Evolutionary conservation across 1,284 basidiomycete genomes (phyloP), one percentile per base, ranked within the genome.

Genomic region (Lignosus rhinocerotis): DNA sequence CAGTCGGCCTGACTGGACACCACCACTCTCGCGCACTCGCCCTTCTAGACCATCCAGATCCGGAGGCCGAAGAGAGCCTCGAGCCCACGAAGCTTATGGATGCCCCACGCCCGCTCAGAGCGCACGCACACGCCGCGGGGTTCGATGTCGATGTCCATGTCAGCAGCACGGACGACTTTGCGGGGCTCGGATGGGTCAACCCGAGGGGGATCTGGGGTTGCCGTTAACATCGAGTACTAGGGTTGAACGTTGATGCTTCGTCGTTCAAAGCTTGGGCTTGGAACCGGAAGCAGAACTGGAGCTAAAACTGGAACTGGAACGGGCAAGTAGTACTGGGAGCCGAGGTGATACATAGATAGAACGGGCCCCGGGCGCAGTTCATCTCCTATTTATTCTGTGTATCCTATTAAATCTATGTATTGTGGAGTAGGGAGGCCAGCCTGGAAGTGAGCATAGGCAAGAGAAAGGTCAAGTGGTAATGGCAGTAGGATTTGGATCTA

Each of bases 151-250:
- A n/a, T n/a, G n/a, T n/a, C n/a, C n/a, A n/a, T n/a, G n/a, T 36
- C 38, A 53, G 12, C 14, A 34, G 17, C 32, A 21, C 3, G 32
- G 46, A 59, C 55, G 61, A 64, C 38, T 70, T 67, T 39, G 47
- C 50, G 19, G 51, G 59, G 30, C 64, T 72, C 49, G 60, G 54
- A 6, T 72, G 71, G 71, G 51, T 67, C 25, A 69, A 67, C 58
- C 67, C 67, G n/a, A 61, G 62, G 21, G 68, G 67, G 19, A 53
- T 66, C 11, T 70, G 67, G 66, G n/a, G n/a, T n/a, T n/a, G n/a
- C n/a, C n/a, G n/a, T n/a, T n/a, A n/a, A n/a, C n/a, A n/a, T n/a
- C n/a, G n/a, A n/a, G n/a, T n/a, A n/a, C n/a, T n/a, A 12, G 34
- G 34, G 8, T 36, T 36, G 34, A 11, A 2, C 2, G 2, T 44